Percentiles rank a stretch among this genome's conserved stretches.
phyloP scores from a whole-genome alignment of 2,329 filamentous ascomycete species.

The Cercospora citrullina region DNA sequence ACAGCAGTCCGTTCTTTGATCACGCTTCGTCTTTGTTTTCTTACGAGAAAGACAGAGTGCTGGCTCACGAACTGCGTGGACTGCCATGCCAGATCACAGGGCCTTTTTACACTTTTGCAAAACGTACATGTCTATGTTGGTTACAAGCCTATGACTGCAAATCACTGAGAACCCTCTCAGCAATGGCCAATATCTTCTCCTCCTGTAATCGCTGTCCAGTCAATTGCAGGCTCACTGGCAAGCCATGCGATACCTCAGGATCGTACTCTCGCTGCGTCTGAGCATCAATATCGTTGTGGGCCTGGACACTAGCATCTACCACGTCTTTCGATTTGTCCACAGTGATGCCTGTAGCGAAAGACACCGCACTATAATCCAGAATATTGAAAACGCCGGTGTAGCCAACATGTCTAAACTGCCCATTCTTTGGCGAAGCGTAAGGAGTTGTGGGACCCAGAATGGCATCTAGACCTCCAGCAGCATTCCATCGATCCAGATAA shows the following conservation, averaged over 20 bases:
- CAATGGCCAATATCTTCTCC: constrained; percentile 41
- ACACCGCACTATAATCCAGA: constrained; percentile 49
- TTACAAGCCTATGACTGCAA: constrained; percentile 17
- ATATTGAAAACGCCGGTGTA: constrained; percentile 49
- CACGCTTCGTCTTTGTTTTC: too few relatives aligned
- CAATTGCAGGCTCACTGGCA: constrained; percentile 43
- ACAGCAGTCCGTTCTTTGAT: too few relatives aligned
- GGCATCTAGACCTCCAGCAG: constrained; percentile 44
- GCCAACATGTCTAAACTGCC: constrained; percentile 49
- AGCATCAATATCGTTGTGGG: constrained; percentile 44
- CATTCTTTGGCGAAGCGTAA: constrained; percentile 45
- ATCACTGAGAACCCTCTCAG: constrained; percentile 31
- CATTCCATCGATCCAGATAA: constrained; percentile 50
- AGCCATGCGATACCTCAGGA: constrained; percentile 43
- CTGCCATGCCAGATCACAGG: too few relatives aligned
- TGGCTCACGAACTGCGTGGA: too few relatives aligned
- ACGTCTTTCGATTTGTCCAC: constrained; percentile 45
- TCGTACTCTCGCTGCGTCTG: constrained; percentile 40
- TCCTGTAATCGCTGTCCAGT: constrained; percentile 39
- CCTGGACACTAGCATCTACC: constrained; percentile 28
- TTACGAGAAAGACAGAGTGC: too few relatives aligned
- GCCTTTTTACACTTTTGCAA: too few relatives aligned
- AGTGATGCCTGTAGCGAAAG: constrained; percentile 46
- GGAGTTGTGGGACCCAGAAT: constrained; percentile 51
- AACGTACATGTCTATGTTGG: not conserved